Evolutionary conservation across 306 rosid genomes (phyloP), one percentile per base, ranked within the genome.

Genomic region (Citrullus amarus): DNA sequence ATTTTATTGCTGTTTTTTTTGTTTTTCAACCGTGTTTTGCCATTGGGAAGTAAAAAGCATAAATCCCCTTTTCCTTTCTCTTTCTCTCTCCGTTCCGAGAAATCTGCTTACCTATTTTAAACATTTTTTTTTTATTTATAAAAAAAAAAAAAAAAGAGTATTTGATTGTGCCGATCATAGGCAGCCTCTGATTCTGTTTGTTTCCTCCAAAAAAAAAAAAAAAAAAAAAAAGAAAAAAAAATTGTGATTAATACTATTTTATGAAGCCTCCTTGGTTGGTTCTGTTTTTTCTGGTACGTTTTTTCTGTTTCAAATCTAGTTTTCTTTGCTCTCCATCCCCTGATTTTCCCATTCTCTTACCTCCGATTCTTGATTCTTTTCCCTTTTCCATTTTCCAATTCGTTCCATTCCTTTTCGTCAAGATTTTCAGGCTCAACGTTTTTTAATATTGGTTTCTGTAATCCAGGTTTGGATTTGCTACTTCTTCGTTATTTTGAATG

Each of bases 181-280:
- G 51, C 70, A 80, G 89, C 86, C 89, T 87, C 81, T 22, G 46
- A 68, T 78, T 65, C 67, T 36, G 69, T 76, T 80, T 77, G 80
- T 54, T 58, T 78, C 65, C 59, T 60, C 28, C 28, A 25, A 25
- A 25, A 25, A 25, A 25, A 25, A 25, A 25, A 25, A 1, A 25
- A 25, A 25, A 25, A 25, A 25, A 25, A 25, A 25, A 25, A 1
- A 25, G 0, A 25, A 75, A 77, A 82, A 77, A 82, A 43, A 84
- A 48, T 61, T 38, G 62, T 55, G 78, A 62, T 58, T 76, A 68
- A 80, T 79, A 78, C 62, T 53, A 28, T 86, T 82, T 63, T 65
- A 84, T 83, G 93, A 86, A 87, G 3, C 93, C 85, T 75, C 91
- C 79, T 73, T 83, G 67, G 87, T 81, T 60, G 77, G 51, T 85